Evolutionary conservation across 1,284 basidiomycete genomes (phyloP).

Genomic region (Heterobasidion annosum): DNA sequence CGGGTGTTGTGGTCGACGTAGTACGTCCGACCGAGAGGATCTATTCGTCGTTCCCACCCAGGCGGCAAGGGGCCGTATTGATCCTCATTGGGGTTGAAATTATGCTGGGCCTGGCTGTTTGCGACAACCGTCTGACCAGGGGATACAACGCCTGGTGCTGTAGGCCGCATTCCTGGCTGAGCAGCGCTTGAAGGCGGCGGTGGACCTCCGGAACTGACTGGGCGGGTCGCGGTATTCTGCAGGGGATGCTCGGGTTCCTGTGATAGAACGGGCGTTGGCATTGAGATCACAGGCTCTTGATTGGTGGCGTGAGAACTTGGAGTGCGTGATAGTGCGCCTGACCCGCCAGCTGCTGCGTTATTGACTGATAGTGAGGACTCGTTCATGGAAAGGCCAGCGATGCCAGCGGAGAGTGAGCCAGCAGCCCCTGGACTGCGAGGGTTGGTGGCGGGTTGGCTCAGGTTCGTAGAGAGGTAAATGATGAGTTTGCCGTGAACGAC

Average conservation of each 20-base stretch:
- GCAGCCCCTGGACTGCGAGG: constrained; percentile 26
- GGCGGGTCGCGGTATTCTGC: constrained; percentile 16
- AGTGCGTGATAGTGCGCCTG: constrained; percentile 22
- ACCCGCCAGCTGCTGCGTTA: constrained; percentile 21
- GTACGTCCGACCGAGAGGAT: constrained; percentile 83
- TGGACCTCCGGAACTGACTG: constrained; percentile 18
- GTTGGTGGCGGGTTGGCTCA: constrained; percentile 42
- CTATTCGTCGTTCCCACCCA: constrained; percentile 92
- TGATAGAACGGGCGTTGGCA: constrained; percentile 20
- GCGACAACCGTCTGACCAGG: constrained; percentile 26
- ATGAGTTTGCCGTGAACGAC: constrained; percentile 83
- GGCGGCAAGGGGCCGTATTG: constrained; percentile 73
- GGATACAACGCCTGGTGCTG: constrained; percentile 24
- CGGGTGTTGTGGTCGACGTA: constrained; percentile 91
- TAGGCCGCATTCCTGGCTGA: constrained; percentile 12
- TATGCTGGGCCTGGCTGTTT: constrained; percentile 31
- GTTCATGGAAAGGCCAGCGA: constrained; percentile 19
- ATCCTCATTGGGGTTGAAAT: constrained; percentile 59
- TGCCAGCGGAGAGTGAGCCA: constrained; percentile 16
- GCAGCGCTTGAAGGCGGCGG: constrained; percentile 8
- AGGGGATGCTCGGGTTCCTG: constrained; percentile 18
- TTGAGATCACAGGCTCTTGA: constrained; percentile 23
- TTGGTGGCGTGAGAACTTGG: constrained; percentile 22
- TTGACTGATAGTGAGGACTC: constrained; percentile 23
- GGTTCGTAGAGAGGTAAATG: constrained; percentile 69